A percentile compares a stretch with the other conserved stretches of the same genome.
Evolutionary conservation across 139 green algal species (phyloP).

Genomic region (Ettlia oleoabundans): DNA sequence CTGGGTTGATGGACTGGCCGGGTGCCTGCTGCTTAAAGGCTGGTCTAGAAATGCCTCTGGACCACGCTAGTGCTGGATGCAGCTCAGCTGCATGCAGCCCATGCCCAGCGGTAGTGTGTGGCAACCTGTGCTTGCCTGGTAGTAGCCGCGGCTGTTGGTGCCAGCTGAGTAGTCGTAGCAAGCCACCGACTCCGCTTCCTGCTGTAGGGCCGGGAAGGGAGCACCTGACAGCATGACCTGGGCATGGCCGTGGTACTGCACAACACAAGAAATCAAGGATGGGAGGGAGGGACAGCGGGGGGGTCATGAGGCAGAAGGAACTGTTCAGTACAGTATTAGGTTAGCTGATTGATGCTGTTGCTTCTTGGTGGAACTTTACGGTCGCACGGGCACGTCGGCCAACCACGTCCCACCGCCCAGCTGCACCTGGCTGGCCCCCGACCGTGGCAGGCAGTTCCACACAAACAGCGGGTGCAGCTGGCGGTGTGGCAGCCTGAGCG

Average conservation of each 20-base stretch:
- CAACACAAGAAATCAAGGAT: too few species aligned
- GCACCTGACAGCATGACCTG: slow-evolving; percentile 62
- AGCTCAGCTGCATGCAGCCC: too few species aligned
- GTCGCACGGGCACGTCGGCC: slow-evolving; percentile 21
- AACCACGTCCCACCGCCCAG: neutral
- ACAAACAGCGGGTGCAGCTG: slow-evolving; percentile 63
- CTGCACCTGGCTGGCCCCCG: slow-evolving; percentile 33
- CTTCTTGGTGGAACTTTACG: slow-evolving; percentile 25
- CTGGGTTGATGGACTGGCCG: too few species aligned
- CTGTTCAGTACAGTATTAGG: neutral
- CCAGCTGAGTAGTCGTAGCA: neutral
- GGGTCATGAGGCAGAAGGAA: neutral
- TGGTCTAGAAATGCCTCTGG: too few species aligned
- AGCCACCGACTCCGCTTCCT: slow-evolving; percentile 19
- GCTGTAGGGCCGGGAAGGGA: slow-evolving; percentile 34
- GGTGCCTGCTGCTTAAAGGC: too few species aligned
- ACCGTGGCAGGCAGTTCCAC: slow-evolving; percentile 76
- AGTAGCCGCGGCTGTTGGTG: slow-evolving; percentile 42
- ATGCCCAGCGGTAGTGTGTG: too few species aligned
- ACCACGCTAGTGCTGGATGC: too few species aligned
- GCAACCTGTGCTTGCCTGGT: too few species aligned
- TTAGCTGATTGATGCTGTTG: too few species aligned
- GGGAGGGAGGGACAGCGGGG: neutral
- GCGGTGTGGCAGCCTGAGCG: neutral
- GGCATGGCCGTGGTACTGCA: slow-evolving; percentile 71